These are phyloP conservation scores for Neurospora tetrasperma DNA, from an alignment of 495 filamentous ascomycete species.

Conservation along the genomic window DNA sequence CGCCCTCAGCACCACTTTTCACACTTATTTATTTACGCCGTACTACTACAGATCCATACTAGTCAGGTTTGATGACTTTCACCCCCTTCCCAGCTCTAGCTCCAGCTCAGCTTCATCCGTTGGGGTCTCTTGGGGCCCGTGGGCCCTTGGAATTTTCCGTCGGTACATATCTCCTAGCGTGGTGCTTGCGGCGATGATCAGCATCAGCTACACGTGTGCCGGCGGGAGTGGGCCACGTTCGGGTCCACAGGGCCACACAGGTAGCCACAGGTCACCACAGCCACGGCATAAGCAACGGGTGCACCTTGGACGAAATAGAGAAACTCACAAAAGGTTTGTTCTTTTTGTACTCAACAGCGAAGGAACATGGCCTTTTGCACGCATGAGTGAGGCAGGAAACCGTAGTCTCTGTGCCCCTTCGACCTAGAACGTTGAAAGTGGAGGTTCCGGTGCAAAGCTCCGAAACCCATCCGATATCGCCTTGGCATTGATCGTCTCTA, in stretches of 20 bases:
- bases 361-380: background rate
- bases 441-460: background rate
- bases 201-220: background rate
- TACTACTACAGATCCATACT: background rate
- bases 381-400: background rate
- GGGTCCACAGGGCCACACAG: background rate
- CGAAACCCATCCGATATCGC: background rate
- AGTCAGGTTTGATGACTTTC: background rate
- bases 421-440: background rate
- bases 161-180: background rate
- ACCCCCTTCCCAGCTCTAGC: background rate
- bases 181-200: background rate
- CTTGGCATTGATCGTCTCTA: too few species aligned
- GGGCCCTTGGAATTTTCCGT: background rate
- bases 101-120: background rate
- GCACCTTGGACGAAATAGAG: background rate
- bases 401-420: background rate
- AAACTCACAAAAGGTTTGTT: background rate
- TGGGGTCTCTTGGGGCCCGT: background rate
- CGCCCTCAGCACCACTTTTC: too few species aligned
- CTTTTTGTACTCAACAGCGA: background rate
- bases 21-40: background rate
- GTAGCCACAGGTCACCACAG: background rate
- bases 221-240: background rate
- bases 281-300: background rate